Evolutionary conservation across 805 yeast genomes (phyloP).

Genomic region (Debaryomyces castellii): DNA sequence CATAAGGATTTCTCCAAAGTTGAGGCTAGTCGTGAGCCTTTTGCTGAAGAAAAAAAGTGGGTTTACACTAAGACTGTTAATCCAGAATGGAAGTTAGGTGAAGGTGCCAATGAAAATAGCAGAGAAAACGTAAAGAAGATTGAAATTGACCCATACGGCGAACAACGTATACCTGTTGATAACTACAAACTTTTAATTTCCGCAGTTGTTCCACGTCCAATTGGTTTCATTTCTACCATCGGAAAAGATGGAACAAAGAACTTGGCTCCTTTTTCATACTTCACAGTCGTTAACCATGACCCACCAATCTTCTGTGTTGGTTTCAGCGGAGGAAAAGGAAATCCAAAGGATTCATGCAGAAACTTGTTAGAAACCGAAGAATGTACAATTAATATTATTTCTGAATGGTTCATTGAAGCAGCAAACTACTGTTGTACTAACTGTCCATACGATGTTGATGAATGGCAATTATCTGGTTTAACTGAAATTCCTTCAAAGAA

Average conservation of each 20-base stretch:
- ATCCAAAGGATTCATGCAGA: conserved; percentile 47
- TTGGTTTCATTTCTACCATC: conserved; percentile 55
- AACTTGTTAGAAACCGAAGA: conserved; percentile 54
- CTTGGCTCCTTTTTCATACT: conserved; percentile 63
- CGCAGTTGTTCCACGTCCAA: conserved; percentile 59
- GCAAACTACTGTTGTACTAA: conserved; percentile 50
- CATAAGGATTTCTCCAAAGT: conserved; percentile 9
- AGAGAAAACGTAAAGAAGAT: conserved; percentile 48
- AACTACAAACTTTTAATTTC: conserved; percentile 52
- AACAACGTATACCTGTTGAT: conserved; percentile 35
- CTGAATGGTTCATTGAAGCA: conserved; percentile 66
- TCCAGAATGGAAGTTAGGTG: conserved; percentile 44
- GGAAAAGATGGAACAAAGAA: conserved; percentile 43
- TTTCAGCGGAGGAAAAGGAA: conserved; percentile 34
- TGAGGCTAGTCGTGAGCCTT: conserved; percentile 3
- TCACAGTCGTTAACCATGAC: conserved; percentile 45
- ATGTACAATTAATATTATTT: conserved; percentile 53
- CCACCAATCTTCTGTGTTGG: conserved; percentile 61
- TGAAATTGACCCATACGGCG: conserved; percentile 48
- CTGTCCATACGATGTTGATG: conserved; percentile 51
- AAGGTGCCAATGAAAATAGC: conserved; percentile 43
- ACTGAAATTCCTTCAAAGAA: conserved; percentile 42
- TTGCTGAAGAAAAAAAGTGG: conserved; percentile 2
- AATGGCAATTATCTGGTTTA: conserved; percentile 56
- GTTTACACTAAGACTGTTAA: conserved; percentile 23